Percentiles rank a stretch among this genome's conserved stretches.
Conservation (phyloP, 31 red algal species). For the Odonthalia washingtoniensis region DNA sequence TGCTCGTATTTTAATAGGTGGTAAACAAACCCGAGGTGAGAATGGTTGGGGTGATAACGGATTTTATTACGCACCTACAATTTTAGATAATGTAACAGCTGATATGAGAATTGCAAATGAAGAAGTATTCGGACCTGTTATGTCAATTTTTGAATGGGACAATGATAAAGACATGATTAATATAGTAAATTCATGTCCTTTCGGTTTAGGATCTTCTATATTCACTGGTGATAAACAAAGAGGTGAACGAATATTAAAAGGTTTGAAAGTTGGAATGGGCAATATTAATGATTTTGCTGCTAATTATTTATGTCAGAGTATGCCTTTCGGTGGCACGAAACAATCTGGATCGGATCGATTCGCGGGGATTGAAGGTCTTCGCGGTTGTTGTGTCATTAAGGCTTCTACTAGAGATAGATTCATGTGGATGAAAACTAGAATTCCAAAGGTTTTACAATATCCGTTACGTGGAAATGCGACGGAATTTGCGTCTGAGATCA, state of each 20-base stretch:
- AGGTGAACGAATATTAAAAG: constrained; percentile 52
- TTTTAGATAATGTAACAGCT: constrained; percentile 70
- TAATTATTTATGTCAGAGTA: constrained; percentile 94
- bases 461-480: constrained; percentile 64
- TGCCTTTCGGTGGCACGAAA: constrained; percentile 97
- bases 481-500: constrained; percentile 72
- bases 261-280: constrained; percentile 88
- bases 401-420: constrained; percentile 77
- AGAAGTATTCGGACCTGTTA: constrained; percentile 98
- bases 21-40: constrained; percentile 21
- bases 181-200: constrained; percentile 82
- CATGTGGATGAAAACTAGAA: constrained; percentile 65
- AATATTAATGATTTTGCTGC: constrained; percentile 99
- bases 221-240: constrained; percentile 63
- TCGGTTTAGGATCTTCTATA: constrained; percentile 87
- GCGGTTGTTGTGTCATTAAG: constrained; percentile 88
- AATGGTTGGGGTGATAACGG: constrained; percentile 16
- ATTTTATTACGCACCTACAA: constrained; percentile 77
- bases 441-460: constrained; percentile 85
- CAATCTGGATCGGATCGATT: constrained; percentile 91
- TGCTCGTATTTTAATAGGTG: constrained; percentile 73
- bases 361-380: constrained; percentile 94
- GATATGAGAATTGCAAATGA: constrained; percentile 90
- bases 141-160: constrained; percentile 72
- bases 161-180: constrained; percentile 64